phyloP scores from a whole-genome alignment of 2,329 filamentous ascomycete species.

The Beauveria bassiana region DNA sequence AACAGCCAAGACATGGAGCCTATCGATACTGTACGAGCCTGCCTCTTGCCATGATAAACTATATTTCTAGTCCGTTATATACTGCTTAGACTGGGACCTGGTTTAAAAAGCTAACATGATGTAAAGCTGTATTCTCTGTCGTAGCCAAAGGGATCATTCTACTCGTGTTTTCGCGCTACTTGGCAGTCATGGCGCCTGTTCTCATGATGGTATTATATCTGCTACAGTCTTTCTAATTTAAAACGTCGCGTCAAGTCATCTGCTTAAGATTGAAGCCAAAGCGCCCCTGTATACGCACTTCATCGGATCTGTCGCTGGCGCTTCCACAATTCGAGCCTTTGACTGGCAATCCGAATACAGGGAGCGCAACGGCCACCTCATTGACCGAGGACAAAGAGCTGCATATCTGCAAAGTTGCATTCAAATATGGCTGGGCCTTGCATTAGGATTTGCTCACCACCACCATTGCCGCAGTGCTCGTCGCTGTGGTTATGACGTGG shows the following conservation, averaged over 20 bases:
- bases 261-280: neutral
- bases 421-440: neutral
- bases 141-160: neutral
- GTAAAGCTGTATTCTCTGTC: neutral
- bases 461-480: constrained; percentile 34
- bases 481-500: constrained; percentile 34
- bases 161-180: neutral
- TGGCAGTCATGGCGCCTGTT: constrained; percentile 19
- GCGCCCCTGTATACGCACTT: neutral
- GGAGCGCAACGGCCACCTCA: neutral
- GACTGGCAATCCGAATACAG: neutral
- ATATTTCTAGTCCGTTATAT: neutral
- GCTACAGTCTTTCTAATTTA: constrained; percentile 6
- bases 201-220: constrained; percentile 31
- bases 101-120: neutral
- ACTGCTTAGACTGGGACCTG: neutral
- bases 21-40: too few species aligned
- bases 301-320: neutral
- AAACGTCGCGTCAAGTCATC: neutral
- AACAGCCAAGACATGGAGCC: too few species aligned
- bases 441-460: neutral
- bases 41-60: too few species aligned
- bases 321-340: neutral
- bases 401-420: neutral
- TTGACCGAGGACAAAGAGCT: neutral